Percentiles rank a stretch among this genome's conserved stretches.
Conservation (phyloP, 306 rosid genomes). For the Cucumis sativus region DNA sequence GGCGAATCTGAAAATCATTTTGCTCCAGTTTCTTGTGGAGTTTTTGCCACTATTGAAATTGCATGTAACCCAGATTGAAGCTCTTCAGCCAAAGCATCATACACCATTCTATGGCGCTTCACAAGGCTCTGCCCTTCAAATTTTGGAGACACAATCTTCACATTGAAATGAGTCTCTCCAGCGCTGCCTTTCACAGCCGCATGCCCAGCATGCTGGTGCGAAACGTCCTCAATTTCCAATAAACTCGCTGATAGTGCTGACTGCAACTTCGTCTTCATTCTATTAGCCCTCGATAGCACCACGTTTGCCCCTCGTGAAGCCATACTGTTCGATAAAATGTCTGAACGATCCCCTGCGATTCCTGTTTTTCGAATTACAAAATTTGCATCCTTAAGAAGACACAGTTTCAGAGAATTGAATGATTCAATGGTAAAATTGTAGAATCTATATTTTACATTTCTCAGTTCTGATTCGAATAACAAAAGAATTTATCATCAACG, state of each 20-base stretch:
- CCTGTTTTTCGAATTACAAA: not conserved
- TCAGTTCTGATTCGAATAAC: not conserved
- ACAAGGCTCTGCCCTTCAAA: slow-evolving; percentile 58
- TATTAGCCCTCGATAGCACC: slow-evolving; percentile 43
- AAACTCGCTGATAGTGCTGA: slow-evolving; percentile 51
- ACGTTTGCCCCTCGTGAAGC: slow-evolving; percentile 32
- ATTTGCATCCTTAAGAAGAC: not conserved
- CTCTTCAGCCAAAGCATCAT: slow-evolving; percentile 45
- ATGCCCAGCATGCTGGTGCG: slow-evolving; percentile 80
- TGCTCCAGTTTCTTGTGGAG: slow-evolving; percentile 25
- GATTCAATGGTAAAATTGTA: not conserved
- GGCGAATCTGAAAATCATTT: not conserved
- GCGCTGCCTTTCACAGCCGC: slow-evolving; percentile 42
- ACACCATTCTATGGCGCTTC: slow-evolving; percentile 56
- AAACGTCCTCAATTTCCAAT: slow-evolving; percentile 74
- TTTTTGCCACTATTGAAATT: slow-evolving; percentile 46
- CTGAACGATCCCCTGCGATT: not conserved
- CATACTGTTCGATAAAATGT: slow-evolving; percentile 20
- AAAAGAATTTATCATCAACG: not conserved
- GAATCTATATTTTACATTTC: not conserved
- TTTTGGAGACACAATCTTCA: slow-evolving; percentile 56
- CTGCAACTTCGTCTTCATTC: slow-evolving; percentile 57
- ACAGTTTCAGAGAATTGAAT: not conserved
- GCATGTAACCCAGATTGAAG: slow-evolving; percentile 52
- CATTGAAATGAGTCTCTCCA: slow-evolving; percentile 67